Evolutionary conservation across 192 early-diverging fungal species (phyloP).

Genomic region (Chytriomyces hyalinus): DNA sequence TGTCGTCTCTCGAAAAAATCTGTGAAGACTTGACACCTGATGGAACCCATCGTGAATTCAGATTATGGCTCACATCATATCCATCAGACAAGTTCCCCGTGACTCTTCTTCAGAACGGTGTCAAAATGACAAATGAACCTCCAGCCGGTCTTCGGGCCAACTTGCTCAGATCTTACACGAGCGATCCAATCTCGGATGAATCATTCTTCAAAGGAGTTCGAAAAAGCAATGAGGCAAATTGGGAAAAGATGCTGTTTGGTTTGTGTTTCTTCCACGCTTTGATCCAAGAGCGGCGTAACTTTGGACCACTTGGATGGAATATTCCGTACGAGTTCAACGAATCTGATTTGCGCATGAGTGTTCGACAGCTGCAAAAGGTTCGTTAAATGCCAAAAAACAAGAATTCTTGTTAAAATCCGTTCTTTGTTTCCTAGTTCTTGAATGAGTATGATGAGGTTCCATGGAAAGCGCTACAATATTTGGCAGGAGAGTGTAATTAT

Average conservation of each 20-base stretch:
- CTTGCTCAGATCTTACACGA: constrained; percentile 56
- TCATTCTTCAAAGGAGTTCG: constrained; percentile 60
- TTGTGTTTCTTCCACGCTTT: constrained; percentile 68
- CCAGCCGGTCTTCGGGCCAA: constrained; percentile 64
- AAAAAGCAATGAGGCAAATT: constrained; percentile 49
- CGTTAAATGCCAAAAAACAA: not conserved
- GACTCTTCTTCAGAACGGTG: constrained; percentile 64
- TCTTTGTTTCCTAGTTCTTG: constrained; percentile 48
- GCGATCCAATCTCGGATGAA: constrained; percentile 63
- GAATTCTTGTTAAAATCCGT: not conserved
- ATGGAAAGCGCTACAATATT: constrained; percentile 61
- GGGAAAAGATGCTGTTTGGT: constrained; percentile 66
- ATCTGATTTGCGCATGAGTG: constrained; percentile 63
- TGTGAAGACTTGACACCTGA: constrained; percentile 67
- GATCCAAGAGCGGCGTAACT: constrained; percentile 66
- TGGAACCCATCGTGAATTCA: constrained; percentile 56
- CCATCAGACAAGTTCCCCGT: constrained; percentile 67
- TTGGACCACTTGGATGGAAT: constrained; percentile 71
- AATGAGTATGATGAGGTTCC: constrained; percentile 68
- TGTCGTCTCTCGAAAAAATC: constrained; percentile 65
- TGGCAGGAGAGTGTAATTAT: constrained; percentile 69
- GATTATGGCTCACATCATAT: constrained; percentile 67
- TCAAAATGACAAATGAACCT: constrained; percentile 71
- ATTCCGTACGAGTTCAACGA: constrained; percentile 72
- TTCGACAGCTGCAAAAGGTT: constrained; percentile 65